Evolutionary conservation across 2,329 filamentous ascomycete species (phyloP).

Genomic region (Fusarium buxicola): DNA sequence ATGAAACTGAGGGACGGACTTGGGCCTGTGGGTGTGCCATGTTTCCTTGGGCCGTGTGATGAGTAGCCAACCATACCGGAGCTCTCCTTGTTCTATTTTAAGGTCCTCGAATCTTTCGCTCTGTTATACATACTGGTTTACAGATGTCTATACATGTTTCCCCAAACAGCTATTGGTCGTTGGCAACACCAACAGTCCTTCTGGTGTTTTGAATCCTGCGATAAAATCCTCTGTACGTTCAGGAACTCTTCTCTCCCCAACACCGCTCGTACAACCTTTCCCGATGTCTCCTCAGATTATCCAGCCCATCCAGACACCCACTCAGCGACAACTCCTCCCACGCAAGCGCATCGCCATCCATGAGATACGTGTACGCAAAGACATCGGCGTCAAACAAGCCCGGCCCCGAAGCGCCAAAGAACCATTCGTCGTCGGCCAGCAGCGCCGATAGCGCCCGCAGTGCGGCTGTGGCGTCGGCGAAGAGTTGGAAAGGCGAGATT

Average conservation of each 20-base stretch:
- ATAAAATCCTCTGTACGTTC: not conserved
- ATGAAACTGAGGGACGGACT: no score
- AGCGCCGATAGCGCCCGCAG: slow-evolving; percentile 59
- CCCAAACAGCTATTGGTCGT: not conserved
- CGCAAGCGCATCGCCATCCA: slow-evolving; percentile 72
- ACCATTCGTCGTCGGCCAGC: slow-evolving; percentile 58
- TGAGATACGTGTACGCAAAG: slow-evolving; percentile 88
- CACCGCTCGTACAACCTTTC: slow-evolving; percentile 50
- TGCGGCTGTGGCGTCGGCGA: slow-evolving; percentile 58
- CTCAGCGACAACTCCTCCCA: slow-evolving; percentile 74
- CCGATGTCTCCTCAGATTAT: slow-evolving; percentile 68
- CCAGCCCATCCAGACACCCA: slow-evolving; percentile 65
- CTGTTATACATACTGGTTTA: slow-evolving; percentile 29
- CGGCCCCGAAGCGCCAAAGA: slow-evolving; percentile 65
- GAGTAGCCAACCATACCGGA: not conserved
- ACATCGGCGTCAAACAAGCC: slow-evolving; percentile 87
- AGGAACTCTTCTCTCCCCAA: slow-evolving; percentile 41
- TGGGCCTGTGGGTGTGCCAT: no score
- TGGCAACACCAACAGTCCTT: not conserved
- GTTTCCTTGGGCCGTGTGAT: no score
- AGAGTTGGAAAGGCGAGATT: slow-evolving; percentile 53
- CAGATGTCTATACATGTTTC: slow-evolving; percentile 18
- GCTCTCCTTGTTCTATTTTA: slow-evolving; percentile 6
- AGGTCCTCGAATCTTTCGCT: slow-evolving; percentile 1
- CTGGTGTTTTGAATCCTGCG: not conserved